A percentile compares a stretch with the other conserved stretches of the same genome.
Evolutionary conservation across 805 yeast species (phyloP).

Genomic region (Metschnikowia peoriensis): DNA sequence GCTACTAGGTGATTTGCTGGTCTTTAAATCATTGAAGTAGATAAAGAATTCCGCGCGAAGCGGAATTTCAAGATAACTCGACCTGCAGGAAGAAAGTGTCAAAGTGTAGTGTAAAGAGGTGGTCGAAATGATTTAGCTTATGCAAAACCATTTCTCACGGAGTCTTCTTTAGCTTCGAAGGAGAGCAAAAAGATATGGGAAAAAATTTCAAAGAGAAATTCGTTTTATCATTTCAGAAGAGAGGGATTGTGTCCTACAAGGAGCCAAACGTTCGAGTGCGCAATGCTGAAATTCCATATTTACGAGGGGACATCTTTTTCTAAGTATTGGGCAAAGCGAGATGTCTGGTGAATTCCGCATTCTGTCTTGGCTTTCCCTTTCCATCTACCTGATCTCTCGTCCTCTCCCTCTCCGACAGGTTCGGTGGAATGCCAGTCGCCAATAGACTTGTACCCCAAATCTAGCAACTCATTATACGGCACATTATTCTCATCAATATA

Average conservation of each 20-base stretch:
- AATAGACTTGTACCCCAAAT: conserved; percentile 83
- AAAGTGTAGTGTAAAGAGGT: background rate
- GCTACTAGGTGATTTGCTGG: conserved; percentile 9
- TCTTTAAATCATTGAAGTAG: conserved; percentile 9
- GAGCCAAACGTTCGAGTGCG: background rate
- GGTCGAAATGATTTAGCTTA: background rate
- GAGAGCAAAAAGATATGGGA: background rate
- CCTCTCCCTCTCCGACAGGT: conserved; percentile 89
- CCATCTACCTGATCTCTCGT: conserved; percentile 97
- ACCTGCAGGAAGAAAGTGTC: conserved; percentile 2
- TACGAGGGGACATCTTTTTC: conserved; percentile 16
- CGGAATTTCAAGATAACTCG: conserved; percentile 10
- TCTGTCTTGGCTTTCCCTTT: conserved; percentile 89
- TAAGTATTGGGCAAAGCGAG: conserved; percentile 65
- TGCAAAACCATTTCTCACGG: background rate
- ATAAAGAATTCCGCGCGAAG: conserved; percentile 13
- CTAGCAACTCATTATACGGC: conserved; percentile 82
- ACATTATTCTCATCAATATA: conserved; percentile 72
- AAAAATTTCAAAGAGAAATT: background rate
- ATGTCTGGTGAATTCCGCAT: conserved; percentile 89
- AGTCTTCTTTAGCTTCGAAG: background rate
- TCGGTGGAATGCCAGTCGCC: conserved; percentile 95
- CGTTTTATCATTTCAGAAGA: background rate
- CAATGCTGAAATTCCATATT: background rate
- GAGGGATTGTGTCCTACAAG: background rate